Percentiles rank a stretch among this genome's conserved stretches.
These are phyloP conservation scores for Piromyces sp. DNA, from an alignment of 192 early-diverging fungal genomes.

Conservation along the genomic window DNA sequence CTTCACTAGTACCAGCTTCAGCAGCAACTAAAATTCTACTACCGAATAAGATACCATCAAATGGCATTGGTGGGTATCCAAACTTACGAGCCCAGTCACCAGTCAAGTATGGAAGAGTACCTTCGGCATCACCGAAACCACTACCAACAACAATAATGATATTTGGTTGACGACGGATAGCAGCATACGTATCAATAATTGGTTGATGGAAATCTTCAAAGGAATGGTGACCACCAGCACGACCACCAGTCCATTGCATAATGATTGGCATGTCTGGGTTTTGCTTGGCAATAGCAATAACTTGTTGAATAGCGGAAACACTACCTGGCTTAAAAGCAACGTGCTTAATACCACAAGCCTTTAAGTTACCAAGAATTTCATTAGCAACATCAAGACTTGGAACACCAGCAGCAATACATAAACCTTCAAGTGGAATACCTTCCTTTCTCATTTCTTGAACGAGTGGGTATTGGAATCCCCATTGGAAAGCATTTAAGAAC, in stretches of 20 bases:
- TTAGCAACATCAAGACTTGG: constrained; percentile 71
- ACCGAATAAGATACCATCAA: constrained; percentile 86
- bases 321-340: constrained; percentile 74
- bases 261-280: constrained; percentile 70
- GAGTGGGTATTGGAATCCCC: constrained; percentile 80
- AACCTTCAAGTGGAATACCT: constrained; percentile 72
- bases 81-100: constrained; percentile 75
- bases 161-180: constrained; percentile 63
- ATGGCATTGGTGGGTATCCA: constrained; percentile 81
- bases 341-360: constrained; percentile 57
- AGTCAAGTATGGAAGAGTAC: constrained; percentile 76
- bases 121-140: constrained; percentile 74
- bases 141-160: constrained; percentile 76
- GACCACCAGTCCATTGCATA: constrained; percentile 92
- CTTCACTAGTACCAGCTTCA: constrained; percentile 58
- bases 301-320: constrained; percentile 58
- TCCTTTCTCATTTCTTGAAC: constrained; percentile 60
- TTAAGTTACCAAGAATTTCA: constrained; percentile 56
- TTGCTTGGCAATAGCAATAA: constrained; percentile 64
- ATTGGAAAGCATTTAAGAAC: constrained; percentile 75
- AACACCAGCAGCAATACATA: constrained; percentile 83
- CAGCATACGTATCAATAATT: constrained; percentile 67
- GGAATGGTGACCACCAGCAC: constrained; percentile 89
- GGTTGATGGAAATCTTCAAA: constrained; percentile 90
- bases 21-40: constrained; percentile 91